Conservation (phyloP, 1,139 yeast species). For the Yamadazyma oceani region DNA sequence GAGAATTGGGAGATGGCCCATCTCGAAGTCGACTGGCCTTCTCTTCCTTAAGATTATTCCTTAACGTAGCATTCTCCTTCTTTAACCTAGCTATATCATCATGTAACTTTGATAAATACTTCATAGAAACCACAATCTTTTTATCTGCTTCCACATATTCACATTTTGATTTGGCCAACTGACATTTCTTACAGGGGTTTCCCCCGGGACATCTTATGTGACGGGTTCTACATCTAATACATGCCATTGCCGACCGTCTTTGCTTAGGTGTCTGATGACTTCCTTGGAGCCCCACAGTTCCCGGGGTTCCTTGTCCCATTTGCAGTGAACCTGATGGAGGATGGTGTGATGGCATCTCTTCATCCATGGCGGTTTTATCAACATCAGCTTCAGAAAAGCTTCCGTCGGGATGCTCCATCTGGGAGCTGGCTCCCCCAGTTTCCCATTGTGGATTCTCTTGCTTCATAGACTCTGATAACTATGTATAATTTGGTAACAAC, state of each 20-base stretch:
- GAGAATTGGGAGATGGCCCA: constrained; percentile 7
- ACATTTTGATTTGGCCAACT: constrained; percentile 57
- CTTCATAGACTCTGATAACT: too few relatives aligned
- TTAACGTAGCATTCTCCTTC: constrained; percentile 55
- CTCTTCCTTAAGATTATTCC: constrained; percentile 43
- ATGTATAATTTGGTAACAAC: too few relatives aligned
- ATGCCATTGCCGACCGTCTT: constrained; percentile 41
- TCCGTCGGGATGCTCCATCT: too few relatives aligned
- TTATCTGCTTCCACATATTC: constrained; percentile 78
- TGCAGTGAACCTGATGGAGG: too few relatives aligned
- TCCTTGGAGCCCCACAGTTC: too few relatives aligned
- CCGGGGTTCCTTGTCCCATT: too few relatives aligned
- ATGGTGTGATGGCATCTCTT: too few relatives aligned
- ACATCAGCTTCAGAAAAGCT: too few relatives aligned
- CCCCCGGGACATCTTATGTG: constrained; percentile 86
- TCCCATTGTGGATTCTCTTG: too few relatives aligned
- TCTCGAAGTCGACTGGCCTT: constrained; percentile 16
- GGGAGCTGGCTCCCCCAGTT: too few relatives aligned
- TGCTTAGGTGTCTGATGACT: not conserved
- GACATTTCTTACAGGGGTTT: constrained; percentile 70
- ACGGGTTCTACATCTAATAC: constrained; percentile 71
- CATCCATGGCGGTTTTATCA: too few relatives aligned
- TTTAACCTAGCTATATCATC: constrained; percentile 58
- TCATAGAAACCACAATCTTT: constrained; percentile 75
- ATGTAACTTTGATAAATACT: constrained; percentile 67